A percentile compares a stretch with the other conserved stretches of the same genome.
These are phyloP conservation scores for Cryphonectria parasitica DNA, from an alignment of 2,329 filamentous ascomycete species.

Conservation along the genomic window DNA sequence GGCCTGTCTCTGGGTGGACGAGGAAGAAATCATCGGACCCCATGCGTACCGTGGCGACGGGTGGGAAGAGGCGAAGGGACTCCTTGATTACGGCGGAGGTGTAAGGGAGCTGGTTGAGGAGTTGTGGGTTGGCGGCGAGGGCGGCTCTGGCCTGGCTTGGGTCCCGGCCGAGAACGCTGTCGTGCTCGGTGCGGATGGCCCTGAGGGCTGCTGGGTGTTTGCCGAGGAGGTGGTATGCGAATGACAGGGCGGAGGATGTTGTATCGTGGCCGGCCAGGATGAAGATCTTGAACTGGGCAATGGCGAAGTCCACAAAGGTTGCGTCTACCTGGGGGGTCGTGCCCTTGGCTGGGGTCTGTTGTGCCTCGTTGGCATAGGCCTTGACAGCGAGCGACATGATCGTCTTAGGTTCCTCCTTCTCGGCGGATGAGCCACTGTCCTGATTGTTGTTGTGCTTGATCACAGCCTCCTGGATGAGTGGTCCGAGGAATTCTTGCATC, in stretches of 20 bases:
- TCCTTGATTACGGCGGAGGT: conserved; percentile 59
- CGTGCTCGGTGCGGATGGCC: conserved; percentile 38
- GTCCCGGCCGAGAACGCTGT: conserved; percentile 34
- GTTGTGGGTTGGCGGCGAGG: conserved; percentile 45
- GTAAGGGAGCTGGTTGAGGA: conserved; percentile 55
- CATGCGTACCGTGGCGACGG: conserved; percentile 46
- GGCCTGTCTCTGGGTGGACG: conserved; percentile 41
- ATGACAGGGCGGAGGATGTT: conserved; percentile 22
- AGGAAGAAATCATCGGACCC: conserved; percentile 39
- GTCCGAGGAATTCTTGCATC: conserved; percentile 35
- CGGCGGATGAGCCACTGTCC: conserved; percentile 10
- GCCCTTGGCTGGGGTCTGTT: conserved; percentile 1
- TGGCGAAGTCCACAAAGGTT: conserved; percentile 18
- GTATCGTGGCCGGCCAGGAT: conserved; percentile 31
- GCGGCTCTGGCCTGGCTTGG: conserved; percentile 39
- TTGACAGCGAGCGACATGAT: conserved; percentile 37
- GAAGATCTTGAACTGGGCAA: conserved; percentile 37
- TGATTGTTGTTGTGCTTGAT: conserved; percentile 34
- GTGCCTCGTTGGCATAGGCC: conserved; percentile 32
- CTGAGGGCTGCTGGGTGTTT: conserved; percentile 34
- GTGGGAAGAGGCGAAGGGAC: conserved; percentile 55
- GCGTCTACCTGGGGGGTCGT: conserved; percentile 9
- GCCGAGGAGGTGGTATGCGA: conserved; percentile 30
- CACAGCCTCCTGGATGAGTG: conserved; percentile 35
- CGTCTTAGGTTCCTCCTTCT: conserved; percentile 32